Conservation (phyloP, 2,329 filamentous ascomycete genomes). For the Exophiala phaeomuriformis region DNA sequence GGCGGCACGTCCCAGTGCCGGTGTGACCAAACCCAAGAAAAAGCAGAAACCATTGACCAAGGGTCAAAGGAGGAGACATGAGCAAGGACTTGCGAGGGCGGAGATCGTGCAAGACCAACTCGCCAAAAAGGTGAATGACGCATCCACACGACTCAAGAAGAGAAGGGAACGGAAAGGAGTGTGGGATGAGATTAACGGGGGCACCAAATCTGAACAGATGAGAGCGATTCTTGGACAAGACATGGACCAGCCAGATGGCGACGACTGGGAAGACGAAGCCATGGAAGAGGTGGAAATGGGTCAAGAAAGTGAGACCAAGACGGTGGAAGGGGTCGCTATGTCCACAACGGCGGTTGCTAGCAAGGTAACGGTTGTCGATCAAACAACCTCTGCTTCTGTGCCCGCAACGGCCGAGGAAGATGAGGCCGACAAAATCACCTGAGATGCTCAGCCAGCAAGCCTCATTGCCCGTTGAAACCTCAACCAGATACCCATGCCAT, state of each 20-base stretch:
- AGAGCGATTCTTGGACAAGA: conserved; percentile 35
- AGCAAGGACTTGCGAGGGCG: conserved; percentile 50
- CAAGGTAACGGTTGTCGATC: conserved; percentile 31
- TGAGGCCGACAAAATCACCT: conserved; percentile 41
- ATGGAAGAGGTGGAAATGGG: conserved; percentile 27
- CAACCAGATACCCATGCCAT: background rate
- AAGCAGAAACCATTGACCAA: conserved; percentile 45
- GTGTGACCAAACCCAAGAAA: conserved; percentile 47
- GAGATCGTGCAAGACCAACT: conserved; percentile 49
- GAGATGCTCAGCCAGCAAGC: conserved; percentile 23
- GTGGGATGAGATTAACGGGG: conserved; percentile 38
- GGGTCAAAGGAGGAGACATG: conserved; percentile 48
- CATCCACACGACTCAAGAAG: conserved; percentile 41
- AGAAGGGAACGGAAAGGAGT: conserved; percentile 43
- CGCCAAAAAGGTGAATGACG: conserved; percentile 50
- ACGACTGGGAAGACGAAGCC: conserved; percentile 44
- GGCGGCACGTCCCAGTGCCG: conserved; percentile 42
- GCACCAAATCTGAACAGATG: conserved; percentile 26
- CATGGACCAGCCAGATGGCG: conserved; percentile 43
- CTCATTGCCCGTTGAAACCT: background rate
- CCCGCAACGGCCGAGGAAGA: conserved; percentile 24
- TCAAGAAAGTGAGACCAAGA: conserved; percentile 14
- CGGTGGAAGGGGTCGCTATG: conserved; percentile 14
- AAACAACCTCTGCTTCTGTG: conserved; percentile 16
- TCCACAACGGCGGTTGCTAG: conserved; percentile 13